phyloP scores from a whole-genome alignment of 2,329 filamentous ascomycete species.

The Ophiostoma australiae region DNA sequence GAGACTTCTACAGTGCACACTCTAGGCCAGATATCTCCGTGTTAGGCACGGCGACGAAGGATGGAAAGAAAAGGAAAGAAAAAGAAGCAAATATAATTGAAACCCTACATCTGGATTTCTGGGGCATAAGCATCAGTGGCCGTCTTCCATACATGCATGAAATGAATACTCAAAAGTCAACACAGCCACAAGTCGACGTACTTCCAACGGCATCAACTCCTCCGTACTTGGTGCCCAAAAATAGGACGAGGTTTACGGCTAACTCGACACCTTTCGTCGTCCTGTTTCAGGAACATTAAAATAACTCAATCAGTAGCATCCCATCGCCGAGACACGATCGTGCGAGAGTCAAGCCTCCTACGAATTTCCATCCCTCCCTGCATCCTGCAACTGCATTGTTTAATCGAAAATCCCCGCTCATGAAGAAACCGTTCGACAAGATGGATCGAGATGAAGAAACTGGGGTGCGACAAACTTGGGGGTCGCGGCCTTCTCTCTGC shows the following conservation, averaged over 20 bases:
- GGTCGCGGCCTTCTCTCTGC: not conserved
- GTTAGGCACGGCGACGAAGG: not conserved
- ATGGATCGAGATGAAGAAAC: slow-evolving; percentile 2
- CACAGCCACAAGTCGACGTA: not conserved
- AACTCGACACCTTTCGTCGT: not conserved
- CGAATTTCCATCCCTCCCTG: not conserved
- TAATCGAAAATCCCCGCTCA: not conserved
- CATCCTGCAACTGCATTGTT: not conserved
- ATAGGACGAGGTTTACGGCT: too few species aligned
- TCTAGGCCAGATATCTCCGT: not conserved
- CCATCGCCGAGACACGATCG: not conserved
- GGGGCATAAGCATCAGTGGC: too few species aligned
- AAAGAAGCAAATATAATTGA: not conserved
- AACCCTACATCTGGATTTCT: not conserved
- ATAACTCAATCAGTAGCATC: too few species aligned
- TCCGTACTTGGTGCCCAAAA: not conserved
- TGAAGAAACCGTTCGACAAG: not conserved
- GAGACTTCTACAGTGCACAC: not conserved
- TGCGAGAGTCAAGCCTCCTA: not conserved
- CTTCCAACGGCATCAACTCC: not conserved
- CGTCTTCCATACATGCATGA: not conserved
- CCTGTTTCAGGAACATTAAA: not conserved
- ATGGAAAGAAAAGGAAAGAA: not conserved
- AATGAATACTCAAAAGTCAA: not conserved
- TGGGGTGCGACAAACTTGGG: not conserved